Evolutionary conservation across 2,329 filamentous ascomycete genomes (phyloP).

Genomic region (Sclerotinia nivalis): DNA sequence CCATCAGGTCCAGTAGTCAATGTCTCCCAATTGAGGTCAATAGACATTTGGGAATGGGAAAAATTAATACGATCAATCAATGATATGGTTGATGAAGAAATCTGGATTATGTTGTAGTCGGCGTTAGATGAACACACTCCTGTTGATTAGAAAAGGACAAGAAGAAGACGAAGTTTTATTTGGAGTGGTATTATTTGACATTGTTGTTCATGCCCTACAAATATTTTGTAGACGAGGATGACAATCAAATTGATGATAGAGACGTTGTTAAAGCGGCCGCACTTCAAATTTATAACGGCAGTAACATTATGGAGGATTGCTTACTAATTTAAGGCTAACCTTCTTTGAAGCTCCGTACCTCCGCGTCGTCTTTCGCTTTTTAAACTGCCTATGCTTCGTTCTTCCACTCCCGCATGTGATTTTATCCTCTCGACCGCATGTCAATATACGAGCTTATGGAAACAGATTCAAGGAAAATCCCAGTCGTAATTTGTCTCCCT

Average conservation of each 20-base stretch:
- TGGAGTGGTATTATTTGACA: not conserved
- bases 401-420: not conserved
- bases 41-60: constrained; percentile 68
- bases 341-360: not conserved
- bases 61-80: not conserved
- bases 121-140: not conserved
- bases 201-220: not conserved
- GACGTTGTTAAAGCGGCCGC: not conserved
- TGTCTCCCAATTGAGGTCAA: constrained; percentile 95
- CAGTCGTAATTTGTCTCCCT: not conserved
- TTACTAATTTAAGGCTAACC: not conserved
- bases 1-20: constrained; percentile 89
- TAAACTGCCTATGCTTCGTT: not conserved
- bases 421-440: not conserved
- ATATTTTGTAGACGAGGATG: constrained; percentile 5
- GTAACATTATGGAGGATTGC: not conserved
- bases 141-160: not conserved
- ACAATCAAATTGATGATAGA: not conserved
- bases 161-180: not conserved
- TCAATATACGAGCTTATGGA: constrained; percentile 1
- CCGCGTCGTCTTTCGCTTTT: not conserved
- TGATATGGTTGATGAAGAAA: not conserved
- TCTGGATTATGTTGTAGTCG: not conserved
- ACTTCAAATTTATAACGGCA: not conserved
- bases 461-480: not conserved